phyloP scores from a whole-genome alignment of 768 basidiomycete genomes.

The Clitopilus hobsonii region DNA sequence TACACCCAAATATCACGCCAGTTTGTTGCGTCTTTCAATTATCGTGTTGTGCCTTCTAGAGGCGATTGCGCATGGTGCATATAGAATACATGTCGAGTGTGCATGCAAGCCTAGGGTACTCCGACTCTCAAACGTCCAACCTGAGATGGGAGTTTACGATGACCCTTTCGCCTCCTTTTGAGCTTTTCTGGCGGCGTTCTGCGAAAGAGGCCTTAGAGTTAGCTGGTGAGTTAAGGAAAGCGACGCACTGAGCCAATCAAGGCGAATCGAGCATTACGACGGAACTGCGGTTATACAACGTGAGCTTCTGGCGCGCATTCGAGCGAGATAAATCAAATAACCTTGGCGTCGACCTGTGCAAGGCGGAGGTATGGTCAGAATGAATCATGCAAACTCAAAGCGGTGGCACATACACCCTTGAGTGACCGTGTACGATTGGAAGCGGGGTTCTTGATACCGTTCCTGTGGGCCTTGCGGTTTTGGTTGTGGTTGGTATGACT shows the following conservation, averaged over 20 bases:
- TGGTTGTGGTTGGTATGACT: constrained; percentile 97
- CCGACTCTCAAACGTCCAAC: neutral
- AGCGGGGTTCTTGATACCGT: constrained; percentile 89
- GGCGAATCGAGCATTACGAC: constrained; percentile 74
- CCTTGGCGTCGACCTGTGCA: constrained; percentile 76
- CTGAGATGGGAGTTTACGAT: constrained; percentile 15
- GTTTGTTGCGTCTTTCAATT: constrained; percentile 6
- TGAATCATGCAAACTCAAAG: constrained; percentile 3
- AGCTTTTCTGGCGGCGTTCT: constrained; percentile 68
- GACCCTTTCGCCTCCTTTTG: constrained; percentile 45
- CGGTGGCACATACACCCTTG: constrained; percentile 75
- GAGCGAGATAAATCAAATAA: constrained; percentile 20
- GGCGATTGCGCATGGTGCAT: neutral
- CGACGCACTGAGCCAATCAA: constrained; percentile 67
- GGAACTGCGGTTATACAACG: constrained; percentile 52
- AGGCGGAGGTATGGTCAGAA: constrained; percentile 4
- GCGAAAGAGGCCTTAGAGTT: constrained; percentile 1
- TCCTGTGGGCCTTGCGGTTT: constrained; percentile 94
- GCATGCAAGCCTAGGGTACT: constrained; percentile 1
- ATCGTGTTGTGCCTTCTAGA: neutral
- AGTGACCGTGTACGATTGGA: constrained; percentile 70
- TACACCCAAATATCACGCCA: neutral
- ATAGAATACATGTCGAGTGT: neutral
- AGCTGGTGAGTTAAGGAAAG: constrained; percentile 1
- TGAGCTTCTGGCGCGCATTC: constrained; percentile 6